Percentiles rank a stretch among this genome's conserved stretches.
Conservation (phyloP, 768 basidiomycete species). For the Termitomyces sp. region DNA sequence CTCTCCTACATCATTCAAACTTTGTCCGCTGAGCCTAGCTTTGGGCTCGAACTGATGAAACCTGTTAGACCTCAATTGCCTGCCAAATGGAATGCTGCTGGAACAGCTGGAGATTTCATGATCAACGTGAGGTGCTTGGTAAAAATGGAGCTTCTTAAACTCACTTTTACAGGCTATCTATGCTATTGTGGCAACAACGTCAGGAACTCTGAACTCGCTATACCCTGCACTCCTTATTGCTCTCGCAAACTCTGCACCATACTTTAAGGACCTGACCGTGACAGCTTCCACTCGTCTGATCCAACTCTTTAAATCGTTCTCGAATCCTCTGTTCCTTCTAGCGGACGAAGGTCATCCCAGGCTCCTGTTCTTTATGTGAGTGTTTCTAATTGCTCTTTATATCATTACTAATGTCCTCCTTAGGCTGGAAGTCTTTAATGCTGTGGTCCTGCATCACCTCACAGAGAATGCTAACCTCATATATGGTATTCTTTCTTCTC, state of each 20-base stretch:
- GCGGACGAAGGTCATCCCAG: conserved; percentile 95
- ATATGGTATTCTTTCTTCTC: conserved; percentile 81
- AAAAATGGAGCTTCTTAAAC: background rate
- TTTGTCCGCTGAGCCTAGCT: conserved; percentile 78
- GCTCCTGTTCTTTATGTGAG: conserved; percentile 86
- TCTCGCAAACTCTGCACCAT: conserved; percentile 84
- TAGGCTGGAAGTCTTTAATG: conserved; percentile 91
- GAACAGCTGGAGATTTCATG: conserved; percentile 82
- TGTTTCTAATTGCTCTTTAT: background rate
- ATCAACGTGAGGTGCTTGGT: conserved; percentile 58
- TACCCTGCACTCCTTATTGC: conserved; percentile 94
- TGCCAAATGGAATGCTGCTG: conserved; percentile 70
- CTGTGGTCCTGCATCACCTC: conserved; percentile 73
- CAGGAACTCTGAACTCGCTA: conserved; percentile 73
- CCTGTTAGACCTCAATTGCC: conserved; percentile 67
- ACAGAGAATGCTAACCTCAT: conserved; percentile 84
- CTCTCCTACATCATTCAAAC: conserved; percentile 91
- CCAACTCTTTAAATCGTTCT: conserved; percentile 89
- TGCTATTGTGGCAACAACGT: conserved; percentile 84
- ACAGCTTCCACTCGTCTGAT: conserved; percentile 79
- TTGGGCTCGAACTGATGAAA: conserved; percentile 65
- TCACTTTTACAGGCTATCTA: conserved; percentile 67
- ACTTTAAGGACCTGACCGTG: conserved; percentile 77
- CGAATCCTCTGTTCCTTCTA: conserved; percentile 83
- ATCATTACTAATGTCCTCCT: background rate